phyloP scores from a whole-genome alignment of 805 yeast genomes.

The Candida quercuum region DNA sequence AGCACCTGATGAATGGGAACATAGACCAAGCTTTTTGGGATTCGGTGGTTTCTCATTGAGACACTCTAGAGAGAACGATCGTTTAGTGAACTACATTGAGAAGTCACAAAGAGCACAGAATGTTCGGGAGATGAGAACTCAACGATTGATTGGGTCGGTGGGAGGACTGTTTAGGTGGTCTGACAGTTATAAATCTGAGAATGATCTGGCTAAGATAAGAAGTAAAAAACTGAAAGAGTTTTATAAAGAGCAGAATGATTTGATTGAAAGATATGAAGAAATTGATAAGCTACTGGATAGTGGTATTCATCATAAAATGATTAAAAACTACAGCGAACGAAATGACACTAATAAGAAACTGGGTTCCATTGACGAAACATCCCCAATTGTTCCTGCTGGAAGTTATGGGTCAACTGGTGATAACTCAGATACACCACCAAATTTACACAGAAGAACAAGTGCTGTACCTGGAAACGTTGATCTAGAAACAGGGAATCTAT shows the following conservation, averaged over 20 bases:
- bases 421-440: not conserved
- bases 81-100: slow-evolving; percentile 12
- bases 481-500: slow-evolving; percentile 48
- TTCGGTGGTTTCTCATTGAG: slow-evolving; percentile 14
- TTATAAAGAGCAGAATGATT: slow-evolving; percentile 55
- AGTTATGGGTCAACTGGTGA: slow-evolving; percentile 2
- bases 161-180: slow-evolving; percentile 37
- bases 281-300: slow-evolving; percentile 66
- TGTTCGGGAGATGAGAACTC: slow-evolving; percentile 39
- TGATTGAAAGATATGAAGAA: slow-evolving; percentile 50
- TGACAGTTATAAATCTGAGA: slow-evolving; percentile 17
- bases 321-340: slow-evolving; percentile 43
- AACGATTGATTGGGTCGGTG: slow-evolving; percentile 39
- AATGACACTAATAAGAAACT: slow-evolving; percentile 18
- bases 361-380: not conserved
- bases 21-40: slow-evolving; percentile 17
- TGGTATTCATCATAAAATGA: slow-evolving; percentile 61
- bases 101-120: slow-evolving; percentile 12
- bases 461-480: slow-evolving; percentile 60
- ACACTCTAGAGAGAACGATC: slow-evolving; percentile 18
- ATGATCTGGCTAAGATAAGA: slow-evolving; percentile 20
- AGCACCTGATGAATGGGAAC: slow-evolving; percentile 2
- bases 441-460: slow-evolving; percentile 20
- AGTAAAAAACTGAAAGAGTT: slow-evolving; percentile 31
- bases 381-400: not conserved